These are phyloP conservation scores for Ceratobasidium sp. DNA, from an alignment of 1,284 basidiomycete species.

Conservation along the genomic window DNA sequence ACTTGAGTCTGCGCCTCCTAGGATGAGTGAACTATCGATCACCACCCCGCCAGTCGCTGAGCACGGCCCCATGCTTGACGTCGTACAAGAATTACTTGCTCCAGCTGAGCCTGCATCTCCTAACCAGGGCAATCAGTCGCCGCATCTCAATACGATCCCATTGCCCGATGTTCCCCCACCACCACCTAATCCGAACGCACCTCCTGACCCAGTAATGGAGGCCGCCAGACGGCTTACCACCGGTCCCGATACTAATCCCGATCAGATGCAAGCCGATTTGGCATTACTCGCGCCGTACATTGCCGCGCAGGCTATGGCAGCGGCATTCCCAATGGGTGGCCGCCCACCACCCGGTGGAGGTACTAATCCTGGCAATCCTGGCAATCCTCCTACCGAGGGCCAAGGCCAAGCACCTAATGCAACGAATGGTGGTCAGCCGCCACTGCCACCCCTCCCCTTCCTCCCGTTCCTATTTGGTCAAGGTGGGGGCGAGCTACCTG, in stretches of 20 bases:
- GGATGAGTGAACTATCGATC: slow-evolving; percentile 35
- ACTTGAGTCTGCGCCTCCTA: slow-evolving; percentile 34
- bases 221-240: slow-evolving; percentile 37
- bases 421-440: slow-evolving; percentile 13
- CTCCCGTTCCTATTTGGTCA: slow-evolving; percentile 18
- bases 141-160: slow-evolving; percentile 27
- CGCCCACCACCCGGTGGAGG: slow-evolving; percentile 2
- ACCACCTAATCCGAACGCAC: neutral
- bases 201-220: slow-evolving; percentile 32
- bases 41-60: neutral
- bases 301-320: slow-evolving; percentile 34
- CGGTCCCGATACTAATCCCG: neutral
- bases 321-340: slow-evolving; percentile 15
- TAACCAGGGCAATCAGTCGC: slow-evolving; percentile 22
- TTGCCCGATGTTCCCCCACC: slow-evolving; percentile 37
- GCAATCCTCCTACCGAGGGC: slow-evolving; percentile 13
- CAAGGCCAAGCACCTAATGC: neutral
- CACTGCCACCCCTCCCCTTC: neutral
- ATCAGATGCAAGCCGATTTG: slow-evolving; percentile 40
- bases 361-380: too few relatives aligned
- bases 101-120: neutral
- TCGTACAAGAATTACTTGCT: slow-evolving; percentile 3
- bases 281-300: slow-evolving; percentile 38
- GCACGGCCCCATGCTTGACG: slow-evolving; percentile 11
- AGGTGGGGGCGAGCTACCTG: slow-evolving; percentile 11